Evolutionary conservation across 2,329 filamentous ascomycete genomes (phyloP), one percentile per base, ranked within the genome.

Genomic region (Phialophora tarda): DNA sequence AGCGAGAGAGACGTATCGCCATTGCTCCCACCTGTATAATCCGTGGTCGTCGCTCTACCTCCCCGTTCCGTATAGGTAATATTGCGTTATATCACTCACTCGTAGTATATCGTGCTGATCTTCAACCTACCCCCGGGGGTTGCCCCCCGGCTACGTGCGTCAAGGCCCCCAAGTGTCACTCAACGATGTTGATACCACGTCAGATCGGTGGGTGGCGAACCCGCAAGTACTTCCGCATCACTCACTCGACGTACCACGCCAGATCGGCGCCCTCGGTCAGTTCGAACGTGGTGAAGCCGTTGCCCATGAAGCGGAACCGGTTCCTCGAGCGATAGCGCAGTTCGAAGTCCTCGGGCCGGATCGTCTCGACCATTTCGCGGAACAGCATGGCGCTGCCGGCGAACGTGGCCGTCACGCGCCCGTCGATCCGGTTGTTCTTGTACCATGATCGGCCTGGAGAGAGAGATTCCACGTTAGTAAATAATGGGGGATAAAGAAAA

Each of bases 261-360:
- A 76, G 55, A 69, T 75, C 74, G 59, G 56, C 70, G n/a, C 66
- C 64, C 34, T 72, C 70, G 11, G 74, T 68, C 62, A 71, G 34
- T 67, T 75, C 74, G 56, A 70, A 74, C 56, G 66, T 65, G 10
- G 80, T 80, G 67, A 80, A 79, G 1, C 82, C 82, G 73, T 83
- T 84, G 0, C 82, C 82, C 80, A 84, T 79, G 68, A 83, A 83
- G n/a, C 78, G 66, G 70, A 81, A 84, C 8, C 77, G 73, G 70
- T 84, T 84, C 21, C 69, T 64, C n/a, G 76, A 78, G 47, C 76
- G 74, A 68, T 84, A 84, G 53, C 72, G 73, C 47, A 84, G 79
- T 2, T 69, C 59, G 23, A 66, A 70, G 38, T 70, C 68, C 48
- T 70, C 68, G 11, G 62, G 51, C 41, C 68, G 50, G 38, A 84